Evolutionary conservation across 805 yeast genomes (phyloP), one percentile per base, ranked within the genome.

Genomic region (Ascoidea rubescens): DNA sequence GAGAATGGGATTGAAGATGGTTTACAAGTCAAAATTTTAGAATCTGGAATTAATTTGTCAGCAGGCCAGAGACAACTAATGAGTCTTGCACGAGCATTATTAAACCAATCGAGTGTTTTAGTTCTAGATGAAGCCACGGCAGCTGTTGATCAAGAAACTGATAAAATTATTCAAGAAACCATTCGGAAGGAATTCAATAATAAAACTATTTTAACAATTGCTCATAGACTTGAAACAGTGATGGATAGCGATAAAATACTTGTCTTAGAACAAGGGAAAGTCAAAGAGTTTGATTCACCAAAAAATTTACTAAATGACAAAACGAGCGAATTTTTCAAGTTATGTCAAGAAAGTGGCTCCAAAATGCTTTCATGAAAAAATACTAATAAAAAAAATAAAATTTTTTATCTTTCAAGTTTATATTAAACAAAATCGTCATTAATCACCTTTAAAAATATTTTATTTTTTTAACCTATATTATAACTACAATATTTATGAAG

Each of bases 51-150:
- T 12, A 89, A 89, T 63, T 67, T 89, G 53, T 87, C 96, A 5
- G 81, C 82, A 43, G 96, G 96, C 16, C 96, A 90, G 68, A 75
- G 87, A 57, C 96, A 89, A 67, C 70, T 89, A 53, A 70, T 89
- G 65, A 87, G 96, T 63, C 70, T 89, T 47, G 90, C 95, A 0
- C 72, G 96, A 54, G 91, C 95, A 0, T 70, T 89, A 47, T 68
- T 89, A 57, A 80, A 80, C 54, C 74, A 77, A 31, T 84, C 95
- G 0, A 82, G 77, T 56, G 79, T 89, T 8, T 70, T 89, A 55
- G 73, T 89, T 16, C 68, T 88, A 51, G 96, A 89, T 60, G 96
- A 88, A 68, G 96, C 84, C n/a, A 79, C 84, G 1, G 91, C 96
- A 0, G 87, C 95, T 10, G 91, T 87, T 31, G 96, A 87, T 64